A percentile compares a stretch with the other conserved stretches of the same genome.
These are phyloP conservation scores for Cucurbita pepo DNA, from an alignment of 306 rosid species.

Conservation along the genomic window DNA sequence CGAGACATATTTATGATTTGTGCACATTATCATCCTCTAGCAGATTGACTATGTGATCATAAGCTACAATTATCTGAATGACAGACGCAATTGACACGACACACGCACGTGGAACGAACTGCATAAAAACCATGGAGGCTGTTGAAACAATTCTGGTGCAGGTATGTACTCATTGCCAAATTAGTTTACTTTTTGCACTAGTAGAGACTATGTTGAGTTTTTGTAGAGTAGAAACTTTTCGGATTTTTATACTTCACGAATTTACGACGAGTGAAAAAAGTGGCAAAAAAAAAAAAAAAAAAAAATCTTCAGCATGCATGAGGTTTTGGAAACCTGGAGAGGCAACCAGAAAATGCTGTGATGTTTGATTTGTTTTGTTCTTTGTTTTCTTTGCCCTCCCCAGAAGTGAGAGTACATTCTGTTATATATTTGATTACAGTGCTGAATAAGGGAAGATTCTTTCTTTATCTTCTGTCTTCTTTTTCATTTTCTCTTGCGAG, in stretches of 20 bases:
- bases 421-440: background rate
- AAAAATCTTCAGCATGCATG: background rate
- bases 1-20: background rate
- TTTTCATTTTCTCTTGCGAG: background rate
- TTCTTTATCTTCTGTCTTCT: background rate
- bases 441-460: background rate
- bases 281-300: background rate
- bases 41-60: constrained; percentile 8
- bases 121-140: background rate
- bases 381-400: background rate
- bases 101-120: background rate
- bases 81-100: background rate
- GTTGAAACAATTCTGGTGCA: background rate
- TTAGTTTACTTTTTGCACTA: constrained; percentile 1
- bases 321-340: background rate
- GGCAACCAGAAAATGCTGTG: background rate
- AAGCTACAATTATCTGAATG: background rate
- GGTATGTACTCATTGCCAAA: constrained; percentile 2
- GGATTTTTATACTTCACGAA: background rate
- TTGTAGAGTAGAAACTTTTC: background rate
- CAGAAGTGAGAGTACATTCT: background rate
- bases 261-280: background rate
- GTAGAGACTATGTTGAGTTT: constrained; percentile 2
- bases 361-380: background rate
- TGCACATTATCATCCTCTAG: constrained; percentile 3